These are phyloP conservation scores for Syncephalis plumigaleata DNA, from an alignment of 371 early-diverging fungal genomes.

Conservation along the genomic window DNA sequence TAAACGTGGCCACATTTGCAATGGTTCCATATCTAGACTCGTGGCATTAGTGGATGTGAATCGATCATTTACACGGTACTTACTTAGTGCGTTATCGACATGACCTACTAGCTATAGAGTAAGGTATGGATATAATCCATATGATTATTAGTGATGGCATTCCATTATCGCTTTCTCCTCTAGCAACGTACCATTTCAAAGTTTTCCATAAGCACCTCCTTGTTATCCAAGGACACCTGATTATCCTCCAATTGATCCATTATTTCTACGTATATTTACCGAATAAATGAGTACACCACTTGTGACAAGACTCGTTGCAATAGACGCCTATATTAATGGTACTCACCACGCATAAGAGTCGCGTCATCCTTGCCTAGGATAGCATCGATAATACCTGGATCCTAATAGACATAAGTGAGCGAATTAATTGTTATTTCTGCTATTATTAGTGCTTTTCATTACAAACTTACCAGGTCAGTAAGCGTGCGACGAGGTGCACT, in stretches of 20 bases:
- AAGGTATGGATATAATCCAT: neutral
- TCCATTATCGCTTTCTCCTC: too few species aligned
- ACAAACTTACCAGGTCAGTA: neutral
- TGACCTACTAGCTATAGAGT: conserved; percentile 58
- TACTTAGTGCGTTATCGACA: conserved; percentile 85
- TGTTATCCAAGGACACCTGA: conserved; percentile 39
- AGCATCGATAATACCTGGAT: conserved; percentile 72
- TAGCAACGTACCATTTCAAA: conserved; percentile 53
- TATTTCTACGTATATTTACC: conserved; percentile 34
- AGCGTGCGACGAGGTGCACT: conserved; percentile 11
- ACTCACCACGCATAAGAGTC: conserved; percentile 58
- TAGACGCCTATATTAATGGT: conserved; percentile 1
- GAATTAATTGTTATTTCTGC: neutral
- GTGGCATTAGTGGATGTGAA: neutral
- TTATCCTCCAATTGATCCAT: conserved; percentile 37
- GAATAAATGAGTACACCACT: too few species aligned
- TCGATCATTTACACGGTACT: neutral
- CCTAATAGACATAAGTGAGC: conserved; percentile 13
- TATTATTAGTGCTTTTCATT: conserved; percentile 11
- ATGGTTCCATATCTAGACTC: conserved; percentile 52
- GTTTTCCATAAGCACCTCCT: conserved; percentile 72
- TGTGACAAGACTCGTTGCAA: neutral
- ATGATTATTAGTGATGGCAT: neutral
- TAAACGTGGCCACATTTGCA: conserved; percentile 74
- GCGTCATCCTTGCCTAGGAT: conserved; percentile 87